Evolutionary conservation across 306 rosid species (phyloP).

Genomic region (Fragaria vesca): DNA sequence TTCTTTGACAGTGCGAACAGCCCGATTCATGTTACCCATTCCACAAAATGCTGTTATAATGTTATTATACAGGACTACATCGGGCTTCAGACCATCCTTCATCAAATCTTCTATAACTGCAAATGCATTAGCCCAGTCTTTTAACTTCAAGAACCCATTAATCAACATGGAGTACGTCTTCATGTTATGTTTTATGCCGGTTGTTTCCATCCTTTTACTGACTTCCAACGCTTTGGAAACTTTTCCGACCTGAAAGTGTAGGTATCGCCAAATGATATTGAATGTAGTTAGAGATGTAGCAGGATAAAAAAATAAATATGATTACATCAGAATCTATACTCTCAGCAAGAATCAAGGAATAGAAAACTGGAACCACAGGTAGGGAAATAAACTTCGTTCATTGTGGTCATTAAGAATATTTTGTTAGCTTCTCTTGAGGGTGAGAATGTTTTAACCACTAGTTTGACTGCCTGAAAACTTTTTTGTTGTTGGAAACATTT

Average conservation of each 20-base stretch:
- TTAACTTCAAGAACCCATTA: slow-evolving; percentile 78
- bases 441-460: not conserved
- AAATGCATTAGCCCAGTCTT: slow-evolving; percentile 99
- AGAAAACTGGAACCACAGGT: not conserved
- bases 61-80: slow-evolving; percentile 83
- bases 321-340: not conserved
- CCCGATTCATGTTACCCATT: slow-evolving; percentile 94
- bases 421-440: not conserved
- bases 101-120: slow-evolving; percentile 75
- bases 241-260: slow-evolving; percentile 71
- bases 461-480: not conserved
- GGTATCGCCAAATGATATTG: slow-evolving; percentile 4
- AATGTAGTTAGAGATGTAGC: not conserved
- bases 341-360: not conserved
- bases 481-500: too few species aligned
- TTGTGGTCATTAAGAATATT: not conserved
- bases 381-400: not conserved
- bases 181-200: slow-evolving; percentile 83
- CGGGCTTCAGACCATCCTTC: slow-evolving; percentile 82
- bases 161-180: slow-evolving; percentile 97
- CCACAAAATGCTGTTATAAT: slow-evolving; percentile 86
- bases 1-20: slow-evolving; percentile 70
- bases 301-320: not conserved
- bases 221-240: slow-evolving; percentile 84
- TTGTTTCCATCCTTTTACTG: slow-evolving; percentile 67